These are phyloP conservation scores for Leptodontidium sp. DNA, from an alignment of 2,329 filamentous ascomycete genomes.

Conservation along the genomic window DNA sequence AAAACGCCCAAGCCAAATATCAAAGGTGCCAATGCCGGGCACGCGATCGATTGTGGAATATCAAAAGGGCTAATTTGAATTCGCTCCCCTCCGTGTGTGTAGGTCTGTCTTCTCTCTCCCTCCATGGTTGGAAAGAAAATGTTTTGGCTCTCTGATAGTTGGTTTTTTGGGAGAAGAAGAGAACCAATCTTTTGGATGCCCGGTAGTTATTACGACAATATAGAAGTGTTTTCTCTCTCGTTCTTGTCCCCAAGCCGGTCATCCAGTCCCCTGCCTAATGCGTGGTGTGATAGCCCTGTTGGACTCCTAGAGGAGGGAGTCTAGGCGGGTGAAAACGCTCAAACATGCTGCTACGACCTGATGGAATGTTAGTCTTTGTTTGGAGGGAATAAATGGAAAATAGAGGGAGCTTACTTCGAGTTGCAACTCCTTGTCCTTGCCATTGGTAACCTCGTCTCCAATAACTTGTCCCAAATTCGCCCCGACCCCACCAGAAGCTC, in stretches of 20 bases:
- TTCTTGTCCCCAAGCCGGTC: constrained; percentile 6
- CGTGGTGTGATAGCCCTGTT: background rate
- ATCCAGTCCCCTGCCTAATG: background rate
- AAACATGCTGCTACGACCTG: constrained; percentile 87
- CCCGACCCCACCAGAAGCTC: constrained; percentile 81
- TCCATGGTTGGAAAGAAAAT: background rate
- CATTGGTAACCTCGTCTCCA: constrained; percentile 83
- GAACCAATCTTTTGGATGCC: constrained; percentile 19
- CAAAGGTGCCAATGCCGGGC: constrained; percentile 14
- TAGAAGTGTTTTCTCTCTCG: constrained; percentile 31
- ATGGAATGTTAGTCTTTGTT: constrained; percentile 27
- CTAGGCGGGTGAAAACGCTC: constrained; percentile 96
- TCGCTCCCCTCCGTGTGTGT: background rate
- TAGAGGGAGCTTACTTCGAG: constrained; percentile 77
- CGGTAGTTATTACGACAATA: constrained; percentile 41
- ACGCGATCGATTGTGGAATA: constrained; percentile 8
- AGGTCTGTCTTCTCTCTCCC: background rate
- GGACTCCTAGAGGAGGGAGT: constrained; percentile 80
- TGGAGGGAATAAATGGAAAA: background rate
- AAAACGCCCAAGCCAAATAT: constrained; percentile 17
- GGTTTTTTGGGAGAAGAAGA: constrained; percentile 14
- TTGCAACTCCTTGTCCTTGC: constrained; percentile 94
- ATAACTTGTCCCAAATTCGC: constrained; percentile 91
- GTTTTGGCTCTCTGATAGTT: background rate
- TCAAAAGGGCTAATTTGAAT: constrained; percentile 5